A percentile compares a stretch with the other conserved stretches of the same genome.
These are phyloP conservation scores for Ogataea siamensis DNA, from an alignment of 805 yeast genomes.

Conservation along the genomic window DNA sequence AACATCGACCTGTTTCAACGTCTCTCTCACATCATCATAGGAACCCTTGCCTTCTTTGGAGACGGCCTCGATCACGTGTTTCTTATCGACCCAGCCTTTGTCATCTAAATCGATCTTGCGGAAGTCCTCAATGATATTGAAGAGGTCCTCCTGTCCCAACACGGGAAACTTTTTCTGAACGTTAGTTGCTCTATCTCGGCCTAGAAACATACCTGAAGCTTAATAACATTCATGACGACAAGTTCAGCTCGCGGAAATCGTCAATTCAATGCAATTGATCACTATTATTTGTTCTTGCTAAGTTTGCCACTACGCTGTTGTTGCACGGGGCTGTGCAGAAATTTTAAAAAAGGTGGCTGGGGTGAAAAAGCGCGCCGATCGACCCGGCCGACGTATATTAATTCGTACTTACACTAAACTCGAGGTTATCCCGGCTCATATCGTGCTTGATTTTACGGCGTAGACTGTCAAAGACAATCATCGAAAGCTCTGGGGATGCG, in stretches of 20 bases:
- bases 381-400: slow-evolving; percentile 3
- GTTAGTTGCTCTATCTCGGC: background rate
- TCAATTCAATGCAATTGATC: slow-evolving; percentile 1
- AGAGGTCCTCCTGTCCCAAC: slow-evolving; percentile 82
- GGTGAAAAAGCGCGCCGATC: slow-evolving; percentile 5
- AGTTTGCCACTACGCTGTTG: slow-evolving; percentile 11
- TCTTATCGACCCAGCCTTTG: slow-evolving; percentile 92
- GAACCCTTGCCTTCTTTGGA: slow-evolving; percentile 75
- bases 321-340: slow-evolving; percentile 11
- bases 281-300: slow-evolving; percentile 5
- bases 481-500: slow-evolving; percentile 19
- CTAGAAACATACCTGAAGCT: slow-evolving; percentile 48
- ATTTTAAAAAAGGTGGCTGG: slow-evolving; percentile 2
- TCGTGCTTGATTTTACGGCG: slow-evolving; percentile 18
- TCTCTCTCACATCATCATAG: slow-evolving; percentile 92
- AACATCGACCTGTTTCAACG: slow-evolving; percentile 84
- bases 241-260: background rate
- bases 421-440: slow-evolving; percentile 12
- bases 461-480: slow-evolving; percentile 18
- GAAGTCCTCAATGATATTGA: slow-evolving; percentile 82
- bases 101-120: slow-evolving; percentile 85
- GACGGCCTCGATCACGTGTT: slow-evolving; percentile 80
- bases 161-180: slow-evolving; percentile 79
- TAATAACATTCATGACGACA: slow-evolving; percentile 56
- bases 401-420: slow-evolving; percentile 8